These are phyloP conservation scores for Hypoxylon sp. DNA, from an alignment of 2,329 filamentous ascomycete genomes.

Conservation along the genomic window DNA sequence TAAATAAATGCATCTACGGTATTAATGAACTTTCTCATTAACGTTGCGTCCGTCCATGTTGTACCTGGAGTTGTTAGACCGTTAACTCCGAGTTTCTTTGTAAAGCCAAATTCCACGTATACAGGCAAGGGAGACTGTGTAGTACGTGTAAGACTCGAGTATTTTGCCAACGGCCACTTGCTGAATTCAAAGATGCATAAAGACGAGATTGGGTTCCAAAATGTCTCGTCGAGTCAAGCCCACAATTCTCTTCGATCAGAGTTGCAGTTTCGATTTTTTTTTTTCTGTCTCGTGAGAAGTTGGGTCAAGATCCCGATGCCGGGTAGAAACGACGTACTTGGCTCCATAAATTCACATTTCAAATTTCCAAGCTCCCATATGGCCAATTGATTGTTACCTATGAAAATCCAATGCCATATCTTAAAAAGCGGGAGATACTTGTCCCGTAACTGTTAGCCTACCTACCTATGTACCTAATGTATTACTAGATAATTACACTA, in stretches of 20 bases:
- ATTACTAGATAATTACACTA: background rate
- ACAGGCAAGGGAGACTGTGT: slow-evolving; percentile 24
- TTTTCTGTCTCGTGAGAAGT: slow-evolving; percentile 19
- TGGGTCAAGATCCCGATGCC: slow-evolving; percentile 34
- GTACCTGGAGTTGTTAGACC: slow-evolving; percentile 11
- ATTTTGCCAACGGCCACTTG: slow-evolving; percentile 5
- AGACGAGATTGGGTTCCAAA: slow-evolving; percentile 2
- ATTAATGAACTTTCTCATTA: slow-evolving; percentile 9
- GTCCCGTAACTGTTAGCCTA: slow-evolving; percentile 19
- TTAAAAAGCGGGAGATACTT: slow-evolving; percentile 31
- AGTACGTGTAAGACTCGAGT: slow-evolving; percentile 2
- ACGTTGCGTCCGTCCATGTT: slow-evolving; percentile 6
- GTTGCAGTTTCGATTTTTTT: slow-evolving; percentile 3
- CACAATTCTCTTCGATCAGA: slow-evolving; percentile 16
- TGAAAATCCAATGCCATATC: slow-evolving; percentile 20
- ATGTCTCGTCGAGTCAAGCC: slow-evolving; percentile 9
- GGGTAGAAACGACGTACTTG: slow-evolving; percentile 23
- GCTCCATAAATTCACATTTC: slow-evolving; percentile 26
- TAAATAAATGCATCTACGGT: slow-evolving; percentile 32
- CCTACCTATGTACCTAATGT: too few species aligned
- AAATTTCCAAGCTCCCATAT: slow-evolving; percentile 27
- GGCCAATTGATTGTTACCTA: slow-evolving; percentile 21
- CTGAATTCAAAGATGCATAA: slow-evolving; percentile 10
- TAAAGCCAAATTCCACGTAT: slow-evolving; percentile 9
- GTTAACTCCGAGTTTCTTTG: slow-evolving; percentile 39